Evolutionary conservation across 1,139 yeast species (phyloP).

Genomic region (Nakaseomyces nivariensis): DNA sequence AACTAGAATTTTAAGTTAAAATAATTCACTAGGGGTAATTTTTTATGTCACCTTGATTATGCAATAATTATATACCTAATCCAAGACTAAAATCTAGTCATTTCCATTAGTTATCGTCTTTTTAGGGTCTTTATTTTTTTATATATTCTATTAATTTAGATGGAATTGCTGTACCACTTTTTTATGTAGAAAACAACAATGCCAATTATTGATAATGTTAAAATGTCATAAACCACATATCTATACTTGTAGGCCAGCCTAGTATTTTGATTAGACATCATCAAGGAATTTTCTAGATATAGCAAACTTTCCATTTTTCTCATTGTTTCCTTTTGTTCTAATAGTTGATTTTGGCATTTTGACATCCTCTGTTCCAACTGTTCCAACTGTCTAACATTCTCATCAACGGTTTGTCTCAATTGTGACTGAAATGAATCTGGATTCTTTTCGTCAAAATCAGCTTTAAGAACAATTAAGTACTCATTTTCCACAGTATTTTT

Average conservation of each 20-base stretch:
- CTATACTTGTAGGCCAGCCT: conserved; percentile 17
- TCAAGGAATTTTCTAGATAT: conserved; percentile 17
- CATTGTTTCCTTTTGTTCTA: conserved; percentile 73
- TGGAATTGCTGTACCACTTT: conserved; percentile 2
- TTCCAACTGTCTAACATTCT: conserved; percentile 11
- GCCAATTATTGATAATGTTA: conserved; percentile 8
- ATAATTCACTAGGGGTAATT: no score
- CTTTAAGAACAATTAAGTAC: conserved; percentile 9
- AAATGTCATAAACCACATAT: conserved; percentile 15
- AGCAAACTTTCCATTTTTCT: conserved; percentile 32
- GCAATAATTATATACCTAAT: no score
- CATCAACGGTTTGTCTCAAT: conserved; percentile 7
- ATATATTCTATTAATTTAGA: no score
- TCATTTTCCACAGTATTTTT: conserved; percentile 8
- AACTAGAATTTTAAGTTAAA: no score
- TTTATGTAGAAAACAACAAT: conserved; percentile 3
- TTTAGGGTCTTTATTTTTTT: no score
- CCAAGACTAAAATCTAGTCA: no score
- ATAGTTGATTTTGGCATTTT: conserved; percentile 21
- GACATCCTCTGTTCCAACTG: conserved; percentile 15
- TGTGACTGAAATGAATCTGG: conserved; percentile 13
- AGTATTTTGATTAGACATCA: conserved; percentile 15
- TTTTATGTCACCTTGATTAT: no score
- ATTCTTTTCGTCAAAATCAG: conserved; percentile 11
- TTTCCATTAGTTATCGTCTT: no score